Percentiles rank a stretch among this genome's conserved stretches.
These are phyloP conservation scores for Myxozyma melibiosi DNA, from an alignment of 805 yeast genomes.

Conservation along the genomic window DNA sequence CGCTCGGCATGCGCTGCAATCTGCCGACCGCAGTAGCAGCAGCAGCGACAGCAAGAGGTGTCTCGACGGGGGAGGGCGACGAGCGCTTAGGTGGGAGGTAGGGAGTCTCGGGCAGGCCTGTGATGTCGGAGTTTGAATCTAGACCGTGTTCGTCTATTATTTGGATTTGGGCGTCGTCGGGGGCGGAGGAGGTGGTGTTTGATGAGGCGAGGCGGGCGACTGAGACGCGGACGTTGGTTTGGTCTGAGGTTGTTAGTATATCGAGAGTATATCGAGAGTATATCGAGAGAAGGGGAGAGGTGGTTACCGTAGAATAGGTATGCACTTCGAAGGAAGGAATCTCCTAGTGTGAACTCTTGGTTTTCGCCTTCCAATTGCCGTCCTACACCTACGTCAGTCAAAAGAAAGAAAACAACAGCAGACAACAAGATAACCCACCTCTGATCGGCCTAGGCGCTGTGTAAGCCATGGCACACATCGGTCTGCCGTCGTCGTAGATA, in stretches of 20 bases:
- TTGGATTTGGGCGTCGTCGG: background rate
- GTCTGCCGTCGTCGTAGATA: constrained; percentile 8
- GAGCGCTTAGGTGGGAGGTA: background rate
- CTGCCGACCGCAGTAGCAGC: too few species aligned
- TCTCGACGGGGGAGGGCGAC: too few species aligned
- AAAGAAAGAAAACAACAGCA: background rate
- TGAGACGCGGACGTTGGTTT: constrained; percentile 3
- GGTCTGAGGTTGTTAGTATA: background rate
- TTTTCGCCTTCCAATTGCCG: background rate
- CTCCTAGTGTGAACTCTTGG: constrained; percentile 16
- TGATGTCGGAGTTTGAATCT: background rate
- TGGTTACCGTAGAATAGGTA: constrained; percentile 23
- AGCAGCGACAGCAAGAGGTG: too few species aligned
- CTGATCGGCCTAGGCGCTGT: constrained; percentile 2
- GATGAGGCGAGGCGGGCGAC: constrained; percentile 4
- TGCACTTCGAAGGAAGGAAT: constrained; percentile 25
- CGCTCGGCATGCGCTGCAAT: too few species aligned
- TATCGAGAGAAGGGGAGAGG: background rate
- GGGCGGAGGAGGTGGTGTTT: background rate
- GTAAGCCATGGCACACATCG: constrained; percentile 23
- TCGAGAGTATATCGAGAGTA: background rate
- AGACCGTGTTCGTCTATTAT: background rate
- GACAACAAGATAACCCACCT: background rate
- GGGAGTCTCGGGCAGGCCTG: constrained; percentile 4
- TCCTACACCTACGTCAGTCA: background rate